Evolutionary conservation across 768 basidiomycete genomes (phyloP).

Genomic region (Leucosporidium creatinivorum): DNA sequence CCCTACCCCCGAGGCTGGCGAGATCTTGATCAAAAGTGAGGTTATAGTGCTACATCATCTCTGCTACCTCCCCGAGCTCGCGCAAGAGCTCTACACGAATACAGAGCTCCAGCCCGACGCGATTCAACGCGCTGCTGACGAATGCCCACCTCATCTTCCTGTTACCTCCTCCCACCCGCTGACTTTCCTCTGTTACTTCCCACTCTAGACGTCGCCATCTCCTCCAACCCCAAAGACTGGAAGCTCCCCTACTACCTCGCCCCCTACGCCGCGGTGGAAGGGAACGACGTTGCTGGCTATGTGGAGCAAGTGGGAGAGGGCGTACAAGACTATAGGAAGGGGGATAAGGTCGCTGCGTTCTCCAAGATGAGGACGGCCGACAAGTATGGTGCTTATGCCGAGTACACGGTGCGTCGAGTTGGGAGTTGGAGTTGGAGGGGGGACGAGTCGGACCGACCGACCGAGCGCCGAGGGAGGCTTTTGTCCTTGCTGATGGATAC

Average conservation of each 20-base stretch:
- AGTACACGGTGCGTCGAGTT: constrained; percentile 18
- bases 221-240: constrained; percentile 26
- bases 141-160: too few relatives aligned
- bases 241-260: neutral
- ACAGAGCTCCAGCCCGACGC: too few relatives aligned
- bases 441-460: too few relatives aligned
- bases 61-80: neutral
- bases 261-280: constrained; percentile 19
- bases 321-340: constrained; percentile 34
- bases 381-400: constrained; percentile 36
- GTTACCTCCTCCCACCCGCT: too few relatives aligned
- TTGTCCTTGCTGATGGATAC: too few relatives aligned
- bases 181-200: neutral
- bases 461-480: neutral
- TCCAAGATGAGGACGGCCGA: constrained; percentile 27
- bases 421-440: too few relatives aligned
- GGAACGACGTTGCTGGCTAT: constrained; percentile 35
- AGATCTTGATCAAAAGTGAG: constrained; percentile 31
- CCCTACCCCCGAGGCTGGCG: neutral
- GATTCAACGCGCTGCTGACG: too few relatives aligned
- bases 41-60: neutral
- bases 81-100: neutral
- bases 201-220: constrained; percentile 16
- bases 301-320: constrained; percentile 34
- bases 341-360: constrained; percentile 36